Base-by-base conservation (phyloP, 2,329 filamentous ascomycete genomes). In the Aspergillus melleus region DNA sequence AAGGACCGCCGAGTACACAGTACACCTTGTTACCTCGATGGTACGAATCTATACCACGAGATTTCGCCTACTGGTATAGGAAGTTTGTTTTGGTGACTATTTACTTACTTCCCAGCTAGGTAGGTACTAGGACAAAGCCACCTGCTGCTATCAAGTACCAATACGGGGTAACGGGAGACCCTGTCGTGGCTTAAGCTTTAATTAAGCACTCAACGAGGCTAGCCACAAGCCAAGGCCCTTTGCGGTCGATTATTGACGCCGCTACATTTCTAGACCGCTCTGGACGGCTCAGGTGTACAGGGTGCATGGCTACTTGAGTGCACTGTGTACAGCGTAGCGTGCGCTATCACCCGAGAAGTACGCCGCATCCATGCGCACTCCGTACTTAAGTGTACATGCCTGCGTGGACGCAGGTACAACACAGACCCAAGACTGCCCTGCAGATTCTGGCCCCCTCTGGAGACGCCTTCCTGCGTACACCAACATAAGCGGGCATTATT, bases 121-220 rank as follows among this genome's bases (percentile, higher is more conserved):
- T 29, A 29, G 26, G 26, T 29, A 29, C 26, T 29, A 29, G 26
- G 8, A 29, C 26, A 8, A 29, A 29, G 8, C 26, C 26, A 29
- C 26, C 8, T 29, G 26, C 26, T 29, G 26, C 26, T 29, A 29
- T 9, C 8, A 29, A 24, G 24, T 24, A 6, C 24, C 12, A 42
- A n/a, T n/a, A 42, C 36, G 36, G 36, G 36, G 36, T n/a, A 42
- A 42, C 36, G 36, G 16, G 14, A 14, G 8, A 8, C 36, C 36
- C 36, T 42, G 36, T 42, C 36, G 36, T 42, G 30, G 32, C 46
- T 51, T 61, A 62, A 62, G 59, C 55, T 67, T 66, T 64, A 54
- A 64, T 63, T 64, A 67, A 66, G 65, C 65, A 66, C 63, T 63
- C 54, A 59, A 62, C 54, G 55, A 50, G 36, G n/a, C 26, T 51